Evolutionary conservation across 257 asterid genomes (phyloP), one percentile per base, ranked within the genome.

Genomic region (Solanum gracilifrons): DNA sequence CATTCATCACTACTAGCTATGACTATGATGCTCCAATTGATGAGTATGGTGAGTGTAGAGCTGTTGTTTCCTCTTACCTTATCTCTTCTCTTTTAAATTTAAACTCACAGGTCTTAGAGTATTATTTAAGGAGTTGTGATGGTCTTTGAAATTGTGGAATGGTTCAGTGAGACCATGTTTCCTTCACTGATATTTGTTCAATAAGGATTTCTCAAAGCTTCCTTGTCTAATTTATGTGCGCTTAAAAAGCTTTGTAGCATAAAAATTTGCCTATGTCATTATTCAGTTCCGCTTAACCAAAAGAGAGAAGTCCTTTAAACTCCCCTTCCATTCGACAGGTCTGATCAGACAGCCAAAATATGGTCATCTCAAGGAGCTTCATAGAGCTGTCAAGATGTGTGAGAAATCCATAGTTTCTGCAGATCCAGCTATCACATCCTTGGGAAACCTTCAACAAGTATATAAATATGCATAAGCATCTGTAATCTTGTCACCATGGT

Each of bases 1-100:
- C 99, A 36, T 96, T 94, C 92, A 89, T 96, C 84, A 93, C 98
- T 29, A 95, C 99, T 23, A 96, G 99, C 94, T 96, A 96, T 71
- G 98, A 95, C 90, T 95, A 94, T 75, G 98, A 96, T 87, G 99
- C 99, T 90, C 99, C 98, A 27, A 94, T 96, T 18, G 98, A 95
- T 79, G 98, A 95, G 93, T 95, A 94, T 82, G 98, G 98, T 95
- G 89, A 85, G 66, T 35, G 73, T 16, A 18, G 85, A 48, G 66
- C 18, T 58, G 84, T 39, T 36, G 7, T 62, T 75, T 72, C 23
- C 76, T 55, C 80, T 87, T 75, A 83, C 20, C 71, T 60, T 80
- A 27, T 18, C 43, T 60, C 43, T 29, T 71, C 11, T n/a, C n/a
- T 25, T 64, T 60, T 41, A 12, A 12, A 84, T 64, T 85, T 77